Base-by-base conservation (phyloP, 768 basidiomycete genomes). In the Macrocybe gigantea region DNA sequence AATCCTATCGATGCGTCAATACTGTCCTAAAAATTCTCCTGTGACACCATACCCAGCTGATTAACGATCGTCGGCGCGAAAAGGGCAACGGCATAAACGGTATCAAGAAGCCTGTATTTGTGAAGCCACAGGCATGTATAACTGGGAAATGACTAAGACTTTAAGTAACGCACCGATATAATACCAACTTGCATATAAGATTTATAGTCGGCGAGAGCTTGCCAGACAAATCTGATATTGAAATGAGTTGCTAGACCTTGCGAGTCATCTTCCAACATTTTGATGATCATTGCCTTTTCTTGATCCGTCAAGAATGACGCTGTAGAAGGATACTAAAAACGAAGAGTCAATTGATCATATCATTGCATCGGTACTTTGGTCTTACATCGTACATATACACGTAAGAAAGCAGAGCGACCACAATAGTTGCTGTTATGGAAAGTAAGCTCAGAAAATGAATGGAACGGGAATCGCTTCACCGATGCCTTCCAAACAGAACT, bases 381-480 rank as follows among this genome's bases (percentile, higher is more conserved):
- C 72, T 36, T 47, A 75, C 75, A 59, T 82, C 79, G 49, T 80
- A 62, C 65, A 82, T 74, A 58, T 69, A 68, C 57, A 76, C 81
- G 57, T 68, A 80, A 34, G 75, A 64, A 0, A 62, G 47, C 22
- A 63, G 12, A 7, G 74, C 75, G 33, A 73, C 60, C 11, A 71
- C 41, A 12, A 75, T 59, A 2, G 73, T 74, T 3, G 59, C 49
- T 56, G 40, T 40, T 31, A 9, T 2, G 14, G 7, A 14, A 12
- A 29, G 15, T 48, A 9, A 52, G 35, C n/a, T 33, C 5, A 8
- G 8, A 35, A 43, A 6, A 1, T 22, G 14, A 9, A 37, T 8
- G 14, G n/a, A 5, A 30, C 11, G 13, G 14, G 12, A 32, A 37
- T n/a, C 9, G 7, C 14, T 49, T 55, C 40, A 56, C 61, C 51